Evolutionary conservation across 2,329 filamentous ascomycete genomes (phyloP), one percentile per base, ranked within the genome.

Genomic region (Aschersonia sp.): DNA sequence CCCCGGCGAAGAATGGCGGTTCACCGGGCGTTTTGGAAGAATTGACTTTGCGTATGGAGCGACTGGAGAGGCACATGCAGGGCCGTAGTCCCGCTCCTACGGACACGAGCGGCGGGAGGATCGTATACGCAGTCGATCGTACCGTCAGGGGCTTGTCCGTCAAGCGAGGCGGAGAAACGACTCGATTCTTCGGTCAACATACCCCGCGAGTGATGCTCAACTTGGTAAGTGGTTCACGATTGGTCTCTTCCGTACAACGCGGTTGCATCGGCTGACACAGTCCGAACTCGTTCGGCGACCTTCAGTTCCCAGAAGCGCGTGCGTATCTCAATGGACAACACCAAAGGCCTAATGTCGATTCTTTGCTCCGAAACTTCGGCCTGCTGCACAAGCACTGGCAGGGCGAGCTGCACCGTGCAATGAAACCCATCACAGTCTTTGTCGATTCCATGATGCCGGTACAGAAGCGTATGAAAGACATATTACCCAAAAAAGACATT

Each of bases 381-480:
- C 66, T 67, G 43, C 65, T 77, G 40, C 69, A 77, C 54, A 68
- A 63, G 51, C 59, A 65, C 10, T 59, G 77, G 6, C 70, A 72
- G 52, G 66, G 71, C 45, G 68, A 73, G 31, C 68, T 72, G 54
- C 62, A 62, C 47, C 68, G 69, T 53, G 66, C 65, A 0, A 59
- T 75, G 41, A 60, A 69, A 4, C 74, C 75, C 0, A 76, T 78
- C 43, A 65, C 72, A 3, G 74, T 78, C 32, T 78, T 72, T 53
- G 74, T 77, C 31, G 73, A 78, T 54, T 77, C 74, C n/a, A 73
- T 77, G 63, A 73, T 75, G 56, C 74, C 75, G 0, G 66, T 78
- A 2, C 69, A 70, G 49, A 75, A 75, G 57, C 72, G 75, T 44
- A 78, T 78, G 75, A 68, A 66, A 31, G 74, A 78, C 49, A 74